Conservation (phyloP, 768 basidiomycete species). For the Leccinum obscurum region DNA sequence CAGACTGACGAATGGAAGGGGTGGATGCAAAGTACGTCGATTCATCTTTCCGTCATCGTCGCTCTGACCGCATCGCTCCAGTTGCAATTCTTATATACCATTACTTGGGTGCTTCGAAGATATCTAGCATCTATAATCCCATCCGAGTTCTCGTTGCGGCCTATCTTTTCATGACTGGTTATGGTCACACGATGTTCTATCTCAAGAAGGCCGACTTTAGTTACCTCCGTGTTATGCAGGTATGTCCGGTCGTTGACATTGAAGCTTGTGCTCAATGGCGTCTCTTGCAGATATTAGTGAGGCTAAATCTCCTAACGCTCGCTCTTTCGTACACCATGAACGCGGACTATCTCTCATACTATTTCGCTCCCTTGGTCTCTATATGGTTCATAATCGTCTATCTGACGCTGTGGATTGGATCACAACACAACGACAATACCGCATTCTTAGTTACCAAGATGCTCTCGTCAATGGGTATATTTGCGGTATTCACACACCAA, state of each 20-base stretch:
- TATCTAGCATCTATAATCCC: constrained; percentile 92
- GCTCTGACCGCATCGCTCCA: constrained; percentile 30
- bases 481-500: constrained; percentile 67
- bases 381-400: constrained; percentile 91
- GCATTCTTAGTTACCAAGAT: constrained; percentile 73
- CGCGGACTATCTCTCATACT: constrained; percentile 88
- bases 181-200: constrained; percentile 87
- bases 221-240: constrained; percentile 72
- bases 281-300: constrained; percentile 60
- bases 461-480: constrained; percentile 55
- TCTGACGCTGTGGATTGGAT: constrained; percentile 69
- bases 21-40: constrained; percentile 88
- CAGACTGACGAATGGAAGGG: constrained; percentile 98
- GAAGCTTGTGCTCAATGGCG: constrained; percentile 1
- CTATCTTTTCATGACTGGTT: constrained; percentile 93
- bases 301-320: constrained; percentile 82
- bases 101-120: constrained; percentile 85
- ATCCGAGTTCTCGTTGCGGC: constrained; percentile 86
- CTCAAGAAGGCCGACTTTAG: constrained; percentile 88
- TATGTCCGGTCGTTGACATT: constrained; percentile 28
- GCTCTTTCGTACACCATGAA: constrained; percentile 88
- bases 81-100: constrained; percentile 93
- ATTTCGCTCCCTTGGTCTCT: constrained; percentile 87
- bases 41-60: background rate
- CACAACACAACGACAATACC: constrained; percentile 69